phyloP scores from a whole-genome alignment of 768 basidiomycete genomes.

The Tricholoma hemisulphureum region DNA sequence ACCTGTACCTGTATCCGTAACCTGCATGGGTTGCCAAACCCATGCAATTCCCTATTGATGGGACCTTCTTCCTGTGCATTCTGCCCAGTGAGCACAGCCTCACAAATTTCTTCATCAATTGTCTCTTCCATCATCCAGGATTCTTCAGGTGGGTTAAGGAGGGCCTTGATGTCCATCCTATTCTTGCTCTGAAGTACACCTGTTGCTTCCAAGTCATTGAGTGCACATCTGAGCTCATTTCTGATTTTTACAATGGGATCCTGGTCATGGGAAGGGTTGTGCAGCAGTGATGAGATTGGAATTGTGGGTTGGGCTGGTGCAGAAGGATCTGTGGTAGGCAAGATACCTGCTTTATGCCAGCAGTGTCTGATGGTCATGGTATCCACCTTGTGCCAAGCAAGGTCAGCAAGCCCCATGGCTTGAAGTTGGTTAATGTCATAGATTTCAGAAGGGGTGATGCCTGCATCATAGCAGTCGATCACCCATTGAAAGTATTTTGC shows the following conservation, averaged over 20 bases:
- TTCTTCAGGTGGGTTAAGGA: no score
- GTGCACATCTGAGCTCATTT: no score
- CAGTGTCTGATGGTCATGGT: neutral
- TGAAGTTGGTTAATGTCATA: slow-evolving; percentile 32
- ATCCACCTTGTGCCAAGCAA: neutral
- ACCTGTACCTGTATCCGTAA: no score
- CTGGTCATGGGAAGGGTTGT: slow-evolving; percentile 2
- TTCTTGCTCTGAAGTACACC: no score
- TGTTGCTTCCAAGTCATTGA: no score
- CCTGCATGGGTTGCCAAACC: no score
- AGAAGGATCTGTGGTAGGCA: slow-evolving; percentile 7
- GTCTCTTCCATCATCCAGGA: neutral
- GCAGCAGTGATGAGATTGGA: slow-evolving; percentile 7
- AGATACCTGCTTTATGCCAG: no score
- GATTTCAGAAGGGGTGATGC: no score
- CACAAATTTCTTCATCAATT: neutral
- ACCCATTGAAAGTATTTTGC: no score
- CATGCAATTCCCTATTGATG: no score
- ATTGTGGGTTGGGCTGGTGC: slow-evolving; percentile 19
- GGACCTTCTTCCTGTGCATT: neutral
- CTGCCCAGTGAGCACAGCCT: neutral
- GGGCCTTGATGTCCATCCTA: no score
- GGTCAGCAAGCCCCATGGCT: slow-evolving; percentile 27
- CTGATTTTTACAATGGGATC: neutral
- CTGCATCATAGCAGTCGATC: no score